A percentile compares a stretch with the other conserved stretches of the same genome.
Conservation (phyloP, 2,329 filamentous ascomycete species). For the Cryphonectria naterciae region DNA sequence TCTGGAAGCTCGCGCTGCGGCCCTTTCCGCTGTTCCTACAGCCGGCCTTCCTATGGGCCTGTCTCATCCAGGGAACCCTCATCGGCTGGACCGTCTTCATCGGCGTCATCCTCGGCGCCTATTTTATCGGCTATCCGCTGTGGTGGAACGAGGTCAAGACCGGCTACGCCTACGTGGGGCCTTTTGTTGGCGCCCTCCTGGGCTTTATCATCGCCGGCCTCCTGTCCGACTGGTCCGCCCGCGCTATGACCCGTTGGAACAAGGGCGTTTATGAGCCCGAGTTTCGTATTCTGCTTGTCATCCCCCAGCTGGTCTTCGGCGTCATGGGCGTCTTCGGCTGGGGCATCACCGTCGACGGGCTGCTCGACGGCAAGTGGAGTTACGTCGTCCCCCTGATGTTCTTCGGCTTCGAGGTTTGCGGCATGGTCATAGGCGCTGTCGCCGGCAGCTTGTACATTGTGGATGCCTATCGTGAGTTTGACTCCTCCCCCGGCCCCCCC, state of each 20-base stretch:
- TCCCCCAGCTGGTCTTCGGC: conserved; percentile 80
- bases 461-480: conserved; percentile 79
- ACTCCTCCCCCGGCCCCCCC: neutral
- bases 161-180: conserved; percentile 85
- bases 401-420: conserved; percentile 81
- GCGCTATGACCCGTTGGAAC: conserved; percentile 73
- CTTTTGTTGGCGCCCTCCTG: conserved; percentile 80
- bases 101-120: conserved; percentile 77
- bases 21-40: conserved; percentile 84
- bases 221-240: conserved; percentile 74
- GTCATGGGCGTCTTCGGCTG: conserved; percentile 84
- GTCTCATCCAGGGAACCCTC: conserved; percentile 81
- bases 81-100: conserved; percentile 98
- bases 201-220: conserved; percentile 78
- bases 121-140: conserved; percentile 79
- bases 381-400: conserved; percentile 80
- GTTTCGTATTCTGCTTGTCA: conserved; percentile 80
- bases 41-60: conserved; percentile 80
- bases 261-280: conserved; percentile 87
- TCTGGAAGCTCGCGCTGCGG: conserved; percentile 66
- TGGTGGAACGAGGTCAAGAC: conserved; percentile 82
- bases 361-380: conserved; percentile 59
- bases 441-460: conserved; percentile 86
- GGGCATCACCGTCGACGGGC: conserved; percentile 70
- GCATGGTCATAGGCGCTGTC: conserved; percentile 91